Evolutionary conservation across 2,329 filamentous ascomycete genomes (phyloP).

Genomic region (Colletotrichum limetticola): DNA sequence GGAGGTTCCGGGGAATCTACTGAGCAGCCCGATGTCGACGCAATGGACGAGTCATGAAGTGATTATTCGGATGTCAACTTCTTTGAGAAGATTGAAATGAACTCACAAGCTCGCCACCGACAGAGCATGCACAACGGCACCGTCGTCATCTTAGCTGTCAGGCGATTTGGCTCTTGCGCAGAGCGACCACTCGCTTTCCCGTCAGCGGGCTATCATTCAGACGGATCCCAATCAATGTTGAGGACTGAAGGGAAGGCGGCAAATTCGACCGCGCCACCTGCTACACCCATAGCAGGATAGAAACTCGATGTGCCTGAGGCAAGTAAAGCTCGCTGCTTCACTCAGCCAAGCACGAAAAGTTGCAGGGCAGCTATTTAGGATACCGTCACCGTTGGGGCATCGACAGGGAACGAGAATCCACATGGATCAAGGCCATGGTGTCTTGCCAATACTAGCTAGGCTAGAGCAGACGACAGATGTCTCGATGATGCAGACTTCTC

Average conservation of each 20-base stretch:
- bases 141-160: neutral
- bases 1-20: slow-evolving; percentile 38
- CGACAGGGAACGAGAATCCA: neutral
- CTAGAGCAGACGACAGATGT: neutral
- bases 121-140: neutral
- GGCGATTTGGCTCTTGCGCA: too few species aligned
- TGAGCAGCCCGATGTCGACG: slow-evolving; percentile 17
- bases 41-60: slow-evolving; percentile 32
- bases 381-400: neutral
- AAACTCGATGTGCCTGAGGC: neutral
- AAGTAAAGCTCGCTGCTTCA: neutral
- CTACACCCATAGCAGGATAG: neutral
- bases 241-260: neutral
- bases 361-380: neutral
- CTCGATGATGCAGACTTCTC: neutral
- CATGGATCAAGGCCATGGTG: neutral
- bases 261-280: neutral
- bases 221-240: neutral
- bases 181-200: too few species aligned
- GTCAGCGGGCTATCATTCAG: neutral
- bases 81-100: neutral
- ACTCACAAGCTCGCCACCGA: neutral
- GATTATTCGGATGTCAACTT: neutral
- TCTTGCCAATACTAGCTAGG: neutral
- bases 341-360: neutral